phyloP scores from a whole-genome alignment of 805 yeast species.

The Metschnikowia cubensis region DNA sequence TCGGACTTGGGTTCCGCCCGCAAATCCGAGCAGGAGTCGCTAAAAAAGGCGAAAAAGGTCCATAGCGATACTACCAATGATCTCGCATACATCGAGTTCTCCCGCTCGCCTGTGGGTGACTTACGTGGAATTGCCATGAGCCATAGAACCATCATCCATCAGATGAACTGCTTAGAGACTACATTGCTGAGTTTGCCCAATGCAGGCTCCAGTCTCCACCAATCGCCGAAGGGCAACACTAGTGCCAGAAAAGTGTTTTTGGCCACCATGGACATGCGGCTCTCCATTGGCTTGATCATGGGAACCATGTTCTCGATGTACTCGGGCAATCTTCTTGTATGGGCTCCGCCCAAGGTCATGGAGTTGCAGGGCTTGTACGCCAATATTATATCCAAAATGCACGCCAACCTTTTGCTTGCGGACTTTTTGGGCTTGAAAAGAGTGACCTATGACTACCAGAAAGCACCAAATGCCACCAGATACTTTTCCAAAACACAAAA shows the following conservation, averaged over 20 bases:
- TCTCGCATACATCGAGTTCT: slow-evolving; percentile 89
- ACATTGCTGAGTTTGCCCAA: slow-evolving; percentile 65
- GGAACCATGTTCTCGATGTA: slow-evolving; percentile 80
- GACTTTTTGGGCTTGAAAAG: slow-evolving; percentile 87
- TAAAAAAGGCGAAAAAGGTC: slow-evolving; percentile 13
- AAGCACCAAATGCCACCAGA: slow-evolving; percentile 79
- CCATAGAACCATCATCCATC: slow-evolving; percentile 83
- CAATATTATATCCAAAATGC: slow-evolving; percentile 62
- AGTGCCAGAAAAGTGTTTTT: slow-evolving; percentile 51
- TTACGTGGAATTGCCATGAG: slow-evolving; percentile 90
- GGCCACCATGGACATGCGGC: slow-evolving; percentile 41
- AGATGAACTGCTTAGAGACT: slow-evolving; percentile 71
- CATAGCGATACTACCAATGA: slow-evolving; percentile 35
- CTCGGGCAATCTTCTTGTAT: slow-evolving; percentile 75
- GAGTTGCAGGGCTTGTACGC: slow-evolving; percentile 86
- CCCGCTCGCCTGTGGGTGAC: slow-evolving; percentile 87
- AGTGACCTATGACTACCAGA: slow-evolving; percentile 89
- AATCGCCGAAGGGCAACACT: slow-evolving; percentile 28
- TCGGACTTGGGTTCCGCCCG: slow-evolving; percentile 72
- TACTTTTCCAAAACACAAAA: slow-evolving; percentile 70
- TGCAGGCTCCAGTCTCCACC: slow-evolving; percentile 50
- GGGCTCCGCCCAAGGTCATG: slow-evolving; percentile 73
- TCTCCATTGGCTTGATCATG: slow-evolving; percentile 78
- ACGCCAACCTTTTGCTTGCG: slow-evolving; percentile 71
- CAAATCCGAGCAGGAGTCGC: slow-evolving; percentile 32